Conservation (phyloP, 2,329 filamentous ascomycete genomes). For the Penicillium janthinellum region DNA sequence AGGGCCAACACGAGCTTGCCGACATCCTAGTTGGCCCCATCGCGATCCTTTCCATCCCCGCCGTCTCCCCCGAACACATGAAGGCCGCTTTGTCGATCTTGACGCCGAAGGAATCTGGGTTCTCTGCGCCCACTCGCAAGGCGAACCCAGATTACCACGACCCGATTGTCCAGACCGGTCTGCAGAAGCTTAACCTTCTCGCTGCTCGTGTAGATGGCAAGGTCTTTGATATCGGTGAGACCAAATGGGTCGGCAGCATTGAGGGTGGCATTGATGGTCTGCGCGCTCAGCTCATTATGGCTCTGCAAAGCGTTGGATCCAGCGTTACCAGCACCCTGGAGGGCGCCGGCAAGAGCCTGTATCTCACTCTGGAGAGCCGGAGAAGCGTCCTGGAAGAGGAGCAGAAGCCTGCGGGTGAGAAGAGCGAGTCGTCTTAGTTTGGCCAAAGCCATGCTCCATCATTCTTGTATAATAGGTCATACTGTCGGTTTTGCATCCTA, state of each 20-base stretch:
- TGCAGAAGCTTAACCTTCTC: slow-evolving; percentile 84
- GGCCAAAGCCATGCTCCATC: slow-evolving; percentile 14
- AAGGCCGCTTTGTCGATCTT: slow-evolving; percentile 79
- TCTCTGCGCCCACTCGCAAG: slow-evolving; percentile 75
- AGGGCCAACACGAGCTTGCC: slow-evolving; percentile 63
- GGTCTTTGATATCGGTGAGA: slow-evolving; percentile 75
- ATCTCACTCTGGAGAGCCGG: slow-evolving; percentile 83
- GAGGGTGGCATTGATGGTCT: slow-evolving; percentile 79
- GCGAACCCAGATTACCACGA: slow-evolving; percentile 83
- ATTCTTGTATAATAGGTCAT: slow-evolving; percentile 42
- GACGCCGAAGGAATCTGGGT: slow-evolving; percentile 68
- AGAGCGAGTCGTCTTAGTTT: slow-evolving; percentile 36
- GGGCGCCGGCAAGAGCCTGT: slow-evolving; percentile 76
- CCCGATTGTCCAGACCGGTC: slow-evolving; percentile 71
- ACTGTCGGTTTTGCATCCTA: slow-evolving; percentile 28
- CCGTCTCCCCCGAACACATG: slow-evolving; percentile 80
- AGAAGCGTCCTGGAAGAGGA: slow-evolving; percentile 80
- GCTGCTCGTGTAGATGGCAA: slow-evolving; percentile 85
- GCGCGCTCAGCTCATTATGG: slow-evolving; percentile 74
- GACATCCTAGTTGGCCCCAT: slow-evolving; percentile 81
- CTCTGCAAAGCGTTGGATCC: slow-evolving; percentile 79
- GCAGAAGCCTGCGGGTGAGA: slow-evolving; percentile 40
- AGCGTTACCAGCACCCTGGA: slow-evolving; percentile 78
- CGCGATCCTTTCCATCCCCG: slow-evolving; percentile 76
- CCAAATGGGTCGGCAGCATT: slow-evolving; percentile 73